Evolutionary conservation across 768 basidiomycete genomes (phyloP).

Genomic region (Guyanaporus albipodus): DNA sequence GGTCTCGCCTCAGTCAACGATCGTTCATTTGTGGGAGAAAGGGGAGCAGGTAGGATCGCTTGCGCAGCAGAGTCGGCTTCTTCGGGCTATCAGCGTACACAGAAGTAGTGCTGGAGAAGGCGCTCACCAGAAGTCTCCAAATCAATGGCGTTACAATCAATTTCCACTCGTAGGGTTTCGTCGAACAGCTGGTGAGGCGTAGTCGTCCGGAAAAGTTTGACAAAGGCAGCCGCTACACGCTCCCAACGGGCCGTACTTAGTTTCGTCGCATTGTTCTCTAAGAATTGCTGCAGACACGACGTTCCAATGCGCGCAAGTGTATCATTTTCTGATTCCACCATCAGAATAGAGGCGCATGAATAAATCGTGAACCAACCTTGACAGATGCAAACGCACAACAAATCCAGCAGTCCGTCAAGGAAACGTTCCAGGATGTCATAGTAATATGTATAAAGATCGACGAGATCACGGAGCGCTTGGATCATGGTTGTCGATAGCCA

Average conservation of each 20-base stretch:
- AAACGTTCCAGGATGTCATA: slow-evolving; percentile 88
- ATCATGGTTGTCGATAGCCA: slow-evolving; percentile 99
- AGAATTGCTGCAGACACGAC: slow-evolving; percentile 91
- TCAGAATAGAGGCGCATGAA: slow-evolving; percentile 2
- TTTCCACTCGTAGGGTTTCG: slow-evolving; percentile 81
- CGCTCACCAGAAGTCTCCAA: slow-evolving; percentile 42
- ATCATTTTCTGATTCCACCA: slow-evolving; percentile 74
- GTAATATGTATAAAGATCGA: slow-evolving; percentile 94
- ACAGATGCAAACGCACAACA: slow-evolving; percentile 95
- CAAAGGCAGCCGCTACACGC: slow-evolving; percentile 85
- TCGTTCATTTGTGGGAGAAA: slow-evolving; percentile 69
- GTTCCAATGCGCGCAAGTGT: slow-evolving; percentile 97
- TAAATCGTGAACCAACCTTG: slow-evolving; percentile 64
- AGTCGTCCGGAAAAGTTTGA: slow-evolving; percentile 95
- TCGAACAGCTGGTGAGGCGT: slow-evolving; percentile 98
- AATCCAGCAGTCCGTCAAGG: slow-evolving; percentile 89
- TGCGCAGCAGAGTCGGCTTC: slow-evolving; percentile 53
- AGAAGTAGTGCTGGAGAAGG: not conserved
- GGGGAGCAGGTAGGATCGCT: slow-evolving; percentile 80
- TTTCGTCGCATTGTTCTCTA: slow-evolving; percentile 90
- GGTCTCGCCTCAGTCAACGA: slow-evolving; percentile 44
- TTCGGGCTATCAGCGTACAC: slow-evolving; percentile 5
- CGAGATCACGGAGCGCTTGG: slow-evolving; percentile 90
- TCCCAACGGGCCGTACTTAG: slow-evolving; percentile 87
- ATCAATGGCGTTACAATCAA: slow-evolving; percentile 57